A percentile compares a stretch with the other conserved stretches of the same genome.
phyloP scores from a whole-genome alignment of 1,139 yeast species.

The Protomyces inouyei region DNA sequence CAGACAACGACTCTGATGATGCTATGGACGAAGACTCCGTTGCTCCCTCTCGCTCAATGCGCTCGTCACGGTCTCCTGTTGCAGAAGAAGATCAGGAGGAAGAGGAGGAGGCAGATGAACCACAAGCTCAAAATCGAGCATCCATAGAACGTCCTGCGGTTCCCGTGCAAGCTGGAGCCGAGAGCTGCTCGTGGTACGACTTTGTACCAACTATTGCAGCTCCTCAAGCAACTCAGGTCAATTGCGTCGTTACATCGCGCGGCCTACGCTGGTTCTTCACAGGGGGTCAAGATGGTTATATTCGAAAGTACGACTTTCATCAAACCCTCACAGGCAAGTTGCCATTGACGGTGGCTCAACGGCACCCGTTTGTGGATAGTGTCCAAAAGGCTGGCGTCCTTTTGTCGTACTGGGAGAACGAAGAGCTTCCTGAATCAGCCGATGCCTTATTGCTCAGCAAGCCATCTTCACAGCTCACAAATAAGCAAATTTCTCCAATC shows the following conservation, averaged over 20 bases:
- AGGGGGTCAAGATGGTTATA: constrained; percentile 96
- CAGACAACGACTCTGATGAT: constrained; percentile 35
- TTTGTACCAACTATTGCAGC: constrained; percentile 46
- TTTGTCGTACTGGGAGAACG: constrained; percentile 91
- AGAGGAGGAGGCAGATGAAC: constrained; percentile 27
- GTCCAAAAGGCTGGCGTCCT: constrained; percentile 77
- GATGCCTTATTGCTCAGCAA: not conserved
- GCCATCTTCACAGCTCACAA: constrained; percentile 38
- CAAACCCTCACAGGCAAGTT: constrained; percentile 85
- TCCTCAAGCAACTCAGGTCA: constrained; percentile 48
- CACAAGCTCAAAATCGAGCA: not conserved
- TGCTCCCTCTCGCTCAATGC: constrained; percentile 32
- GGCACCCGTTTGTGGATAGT: constrained; percentile 81
- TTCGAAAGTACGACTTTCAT: constrained; percentile 80
- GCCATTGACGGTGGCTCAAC: constrained; percentile 85
- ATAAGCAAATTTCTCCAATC: constrained; percentile 60
- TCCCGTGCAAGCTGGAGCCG: constrained; percentile 3
- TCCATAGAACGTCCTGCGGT: not conserved
- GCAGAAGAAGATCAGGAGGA: constrained; percentile 31
- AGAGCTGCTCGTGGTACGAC: constrained; percentile 37
- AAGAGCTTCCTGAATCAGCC: constrained; percentile 27
- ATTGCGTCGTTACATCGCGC: constrained; percentile 69
- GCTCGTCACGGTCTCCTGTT: constrained; percentile 26
- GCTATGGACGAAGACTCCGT: constrained; percentile 36
- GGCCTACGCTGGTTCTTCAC: constrained; percentile 86